Conservation (phyloP, 1,284 basidiomycete genomes). For the Sanghuangporus sanghuang region DNA sequence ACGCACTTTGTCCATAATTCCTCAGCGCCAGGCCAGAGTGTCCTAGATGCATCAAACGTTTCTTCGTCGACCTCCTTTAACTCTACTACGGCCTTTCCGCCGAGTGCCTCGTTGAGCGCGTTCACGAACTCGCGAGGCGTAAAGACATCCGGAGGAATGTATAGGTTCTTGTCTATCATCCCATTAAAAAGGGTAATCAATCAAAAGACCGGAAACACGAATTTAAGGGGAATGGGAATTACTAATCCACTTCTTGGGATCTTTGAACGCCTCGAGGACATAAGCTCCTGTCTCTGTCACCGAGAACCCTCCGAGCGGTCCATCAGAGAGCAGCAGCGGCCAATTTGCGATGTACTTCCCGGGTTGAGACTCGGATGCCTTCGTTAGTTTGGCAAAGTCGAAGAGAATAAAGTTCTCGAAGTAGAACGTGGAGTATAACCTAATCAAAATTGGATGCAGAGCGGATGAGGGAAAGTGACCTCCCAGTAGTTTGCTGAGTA, state of each 20-base stretch:
- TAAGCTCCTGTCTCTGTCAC: conserved; percentile 12
- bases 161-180: conserved; percentile 11
- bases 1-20: conserved; percentile 7
- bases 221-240: neutral
- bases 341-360: conserved; percentile 2
- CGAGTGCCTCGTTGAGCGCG: conserved; percentile 4
- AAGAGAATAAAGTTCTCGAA: conserved; percentile 21
- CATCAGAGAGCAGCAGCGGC: conserved; percentile 10
- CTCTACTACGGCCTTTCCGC: neutral
- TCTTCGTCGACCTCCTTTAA: neutral
- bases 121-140: conserved; percentile 5
- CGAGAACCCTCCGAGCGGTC: conserved; percentile 8
- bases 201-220: neutral
- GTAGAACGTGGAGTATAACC: too few species aligned
- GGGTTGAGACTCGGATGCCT: neutral
- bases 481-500: too few species aligned
- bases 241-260: conserved; percentile 19
- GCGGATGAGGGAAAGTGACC: too few species aligned
- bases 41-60: neutral
- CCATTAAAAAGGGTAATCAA: neutral
- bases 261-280: conserved; percentile 16
- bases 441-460: too few species aligned
- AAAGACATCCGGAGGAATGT: conserved; percentile 10
- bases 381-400: neutral
- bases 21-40: neutral